These are phyloP conservation scores for Physcomitrium patens DNA, from an alignment of 225 moss, liverwort and hornwort genomes.

Conservation along the genomic window DNA sequence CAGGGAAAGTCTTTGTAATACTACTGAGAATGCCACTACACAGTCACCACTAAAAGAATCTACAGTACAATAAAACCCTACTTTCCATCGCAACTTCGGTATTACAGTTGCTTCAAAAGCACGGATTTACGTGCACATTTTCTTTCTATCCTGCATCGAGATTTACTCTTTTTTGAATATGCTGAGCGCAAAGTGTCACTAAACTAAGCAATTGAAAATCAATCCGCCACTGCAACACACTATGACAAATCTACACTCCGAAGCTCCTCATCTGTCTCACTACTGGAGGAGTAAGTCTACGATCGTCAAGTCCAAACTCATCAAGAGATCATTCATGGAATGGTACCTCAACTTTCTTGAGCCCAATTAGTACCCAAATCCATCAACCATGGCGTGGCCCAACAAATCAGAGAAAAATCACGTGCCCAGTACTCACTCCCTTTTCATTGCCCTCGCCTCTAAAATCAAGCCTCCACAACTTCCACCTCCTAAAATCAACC, in stretches of 20 bases:
- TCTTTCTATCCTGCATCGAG: not conserved
- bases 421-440: no score
- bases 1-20: not conserved
- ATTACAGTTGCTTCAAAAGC: not conserved
- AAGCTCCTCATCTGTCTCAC: not conserved
- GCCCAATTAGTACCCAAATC: not conserved
- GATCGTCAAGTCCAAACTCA: not conserved
- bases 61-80: conserved; percentile 12
- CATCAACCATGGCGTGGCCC: no score
- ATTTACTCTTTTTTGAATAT: not conserved
- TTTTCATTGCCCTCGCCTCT: not conserved
- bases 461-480: not conserved
- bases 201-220: not conserved
- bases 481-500: not conserved
- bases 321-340: not conserved
- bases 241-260: not conserved
- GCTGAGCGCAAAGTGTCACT: not conserved
- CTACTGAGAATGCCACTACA: not conserved
- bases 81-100: not conserved
- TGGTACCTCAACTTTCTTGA: not conserved
- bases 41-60: no score
- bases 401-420: no score
- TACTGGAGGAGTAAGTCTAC: not conserved
- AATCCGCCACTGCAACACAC: not conserved
- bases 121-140: not conserved